Base-by-base conservation (phyloP, 345 rosid genomes). In the Syzygium aromaticum region DNA sequence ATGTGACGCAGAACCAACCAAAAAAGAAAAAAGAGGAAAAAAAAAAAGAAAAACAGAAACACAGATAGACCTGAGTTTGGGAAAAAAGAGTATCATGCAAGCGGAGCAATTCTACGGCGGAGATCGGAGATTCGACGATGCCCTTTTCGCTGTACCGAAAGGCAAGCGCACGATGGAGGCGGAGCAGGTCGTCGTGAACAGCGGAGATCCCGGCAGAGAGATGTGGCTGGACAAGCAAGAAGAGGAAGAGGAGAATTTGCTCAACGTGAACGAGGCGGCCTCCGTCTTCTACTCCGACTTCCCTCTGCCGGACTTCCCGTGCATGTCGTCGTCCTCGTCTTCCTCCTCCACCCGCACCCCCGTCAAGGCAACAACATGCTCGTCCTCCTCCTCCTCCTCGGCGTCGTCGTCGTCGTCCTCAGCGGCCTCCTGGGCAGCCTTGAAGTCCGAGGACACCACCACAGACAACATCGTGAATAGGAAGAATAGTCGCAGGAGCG, bases 291-390 rank as follows among this genome's bases (percentile, higher is more conserved):
- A 93, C 40, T 90, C 87, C 28, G 97, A 96, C 86, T 93, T 94
- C 86, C 98, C 97, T 33, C 94, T 96, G 5, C 95, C 96, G 40
- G 98, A 95, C 85, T 95, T 98, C 85, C 95, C 98, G 84, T 95
- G 98, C 99, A 98, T 98, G 98, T 98, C 99, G 0, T 95, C 98
- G 3, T 92, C 99, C n/a, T 96, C 99, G 15, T 98, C 99, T 0
- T 94, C 98, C 78, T 96, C 99, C 40, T 94, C 98, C 13, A 93
- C 96, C 90, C 96, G 93, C 49, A 95, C 94, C 11, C 96, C 97
- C 11, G 91, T 90, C 77, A 95, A 95, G 91, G 90, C 95, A 30
- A 86, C 91, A 25, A 90, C 82, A 5, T 73, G 94, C 1, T 93
- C 96, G 0, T 94, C 96, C 3, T 93, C 97, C 4, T 88, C 94